phyloP scores from a whole-genome alignment of 2,329 filamentous ascomycete species.

The Hymenoscyphus repandus region DNA sequence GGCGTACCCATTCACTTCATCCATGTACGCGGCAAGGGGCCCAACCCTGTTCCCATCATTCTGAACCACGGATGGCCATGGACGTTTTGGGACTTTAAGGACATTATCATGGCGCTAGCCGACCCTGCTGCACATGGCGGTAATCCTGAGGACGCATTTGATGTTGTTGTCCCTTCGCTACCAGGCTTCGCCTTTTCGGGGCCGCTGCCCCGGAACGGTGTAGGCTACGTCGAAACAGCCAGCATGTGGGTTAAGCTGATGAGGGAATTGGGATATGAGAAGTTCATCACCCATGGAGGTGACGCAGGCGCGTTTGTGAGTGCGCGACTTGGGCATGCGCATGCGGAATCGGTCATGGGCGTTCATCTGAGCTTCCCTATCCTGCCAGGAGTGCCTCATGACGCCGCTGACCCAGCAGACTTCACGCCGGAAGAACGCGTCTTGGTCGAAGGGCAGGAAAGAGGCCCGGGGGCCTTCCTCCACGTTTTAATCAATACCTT shows the following conservation, averaged over 20 bases:
- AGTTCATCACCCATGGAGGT: constrained; percentile 13
- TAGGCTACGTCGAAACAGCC: constrained; percentile 10
- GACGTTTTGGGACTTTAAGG: constrained; percentile 7
- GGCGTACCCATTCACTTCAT: constrained; percentile 22
- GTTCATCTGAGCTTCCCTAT: constrained; percentile 13
- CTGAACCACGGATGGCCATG: constrained; percentile 14
- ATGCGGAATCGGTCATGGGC: constrained; percentile 7
- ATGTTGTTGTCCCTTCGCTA: constrained; percentile 15
- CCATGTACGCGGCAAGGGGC: constrained; percentile 6
- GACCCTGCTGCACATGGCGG: background rate
- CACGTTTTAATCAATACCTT: constrained; percentile 10
- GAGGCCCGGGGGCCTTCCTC: constrained; percentile 9
- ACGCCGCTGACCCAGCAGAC: constrained; percentile 8
- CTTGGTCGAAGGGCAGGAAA: constrained; percentile 9
- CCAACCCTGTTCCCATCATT: constrained; percentile 11
- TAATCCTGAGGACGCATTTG: constrained; percentile 7
- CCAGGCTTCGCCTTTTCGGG: constrained; percentile 15
- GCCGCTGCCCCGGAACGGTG: constrained; percentile 2
- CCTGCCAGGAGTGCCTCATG: constrained; percentile 10
- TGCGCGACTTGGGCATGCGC: constrained; percentile 5
- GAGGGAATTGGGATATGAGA: constrained; percentile 10
- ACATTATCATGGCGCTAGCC: constrained; percentile 9
- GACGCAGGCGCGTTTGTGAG: constrained; percentile 12
- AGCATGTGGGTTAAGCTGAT: constrained; percentile 10
- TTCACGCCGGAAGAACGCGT: constrained; percentile 11